phyloP scores from a whole-genome alignment of 805 yeast genomes.

The Soucietia sequanensis region DNA sequence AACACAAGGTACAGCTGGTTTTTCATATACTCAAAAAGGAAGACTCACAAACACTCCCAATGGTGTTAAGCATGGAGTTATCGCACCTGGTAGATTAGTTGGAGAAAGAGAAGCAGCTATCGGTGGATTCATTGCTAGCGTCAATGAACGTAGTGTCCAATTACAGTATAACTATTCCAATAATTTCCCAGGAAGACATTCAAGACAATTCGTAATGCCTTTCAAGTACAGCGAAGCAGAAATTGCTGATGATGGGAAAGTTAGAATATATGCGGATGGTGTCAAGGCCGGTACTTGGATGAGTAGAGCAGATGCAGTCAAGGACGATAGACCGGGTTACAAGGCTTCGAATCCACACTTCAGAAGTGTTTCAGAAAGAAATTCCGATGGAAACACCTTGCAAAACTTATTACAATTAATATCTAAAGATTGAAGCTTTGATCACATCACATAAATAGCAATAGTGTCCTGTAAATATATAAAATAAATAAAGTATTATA shows the following conservation, averaged over 20 bases:
- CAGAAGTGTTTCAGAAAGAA: slow-evolving; percentile 33
- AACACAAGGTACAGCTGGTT: slow-evolving; percentile 72
- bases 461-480: too few relatives aligned
- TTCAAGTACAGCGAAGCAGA: slow-evolving; percentile 41
- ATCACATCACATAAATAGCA: too few relatives aligned
- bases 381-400: slow-evolving; percentile 26
- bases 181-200: slow-evolving; percentile 40
- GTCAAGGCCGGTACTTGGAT: slow-evolving; percentile 42
- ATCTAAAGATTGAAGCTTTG: too few relatives aligned
- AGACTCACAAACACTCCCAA: slow-evolving; percentile 67
- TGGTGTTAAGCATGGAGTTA: slow-evolving; percentile 54
- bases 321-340: slow-evolving; percentile 20
- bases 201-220: slow-evolving; percentile 43
- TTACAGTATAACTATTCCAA: slow-evolving; percentile 40
- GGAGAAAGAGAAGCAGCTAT: slow-evolving; percentile 52
- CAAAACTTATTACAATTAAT: slow-evolving; percentile 25
- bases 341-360: slow-evolving; percentile 33
- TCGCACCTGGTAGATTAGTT: slow-evolving; percentile 69
- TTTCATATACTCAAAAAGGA: slow-evolving; percentile 68
- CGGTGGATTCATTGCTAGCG: slow-evolving; percentile 41
- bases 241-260: slow-evolving; percentile 33
- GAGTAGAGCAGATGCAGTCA: slow-evolving; percentile 21
- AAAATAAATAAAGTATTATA: too few relatives aligned
- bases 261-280: slow-evolving; percentile 39
- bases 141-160: slow-evolving; percentile 33